These are phyloP conservation scores for Tetracladium setigerum DNA, from an alignment of 495 filamentous ascomycete species.

Conservation along the genomic window DNA sequence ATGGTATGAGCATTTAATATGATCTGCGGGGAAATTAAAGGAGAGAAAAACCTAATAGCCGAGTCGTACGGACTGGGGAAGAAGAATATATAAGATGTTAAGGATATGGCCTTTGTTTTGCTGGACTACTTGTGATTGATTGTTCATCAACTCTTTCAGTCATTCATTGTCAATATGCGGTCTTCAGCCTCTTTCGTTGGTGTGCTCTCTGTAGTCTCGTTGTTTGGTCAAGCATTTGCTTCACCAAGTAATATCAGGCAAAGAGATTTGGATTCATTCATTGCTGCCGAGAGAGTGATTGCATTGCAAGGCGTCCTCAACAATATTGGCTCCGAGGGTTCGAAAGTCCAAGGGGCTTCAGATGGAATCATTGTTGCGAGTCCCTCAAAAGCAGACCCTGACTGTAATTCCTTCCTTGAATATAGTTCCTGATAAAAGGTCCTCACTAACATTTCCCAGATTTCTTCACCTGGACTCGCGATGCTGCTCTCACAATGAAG, in stretches of 20 bases:
- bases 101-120: too few species aligned
- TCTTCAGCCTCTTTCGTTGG: too few species aligned
- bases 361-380: constrained; percentile 48
- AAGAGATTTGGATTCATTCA: constrained; percentile 27
- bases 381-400: constrained; percentile 43
- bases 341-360: constrained; percentile 33
- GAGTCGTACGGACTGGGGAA: too few species aligned
- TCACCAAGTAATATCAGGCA: background rate
- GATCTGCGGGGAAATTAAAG: too few species aligned
- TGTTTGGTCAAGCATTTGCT: background rate
- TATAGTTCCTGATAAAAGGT: background rate
- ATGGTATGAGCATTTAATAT: too few species aligned
- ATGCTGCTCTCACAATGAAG: constrained; percentile 49
- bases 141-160: too few species aligned
- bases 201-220: background rate
- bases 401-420: constrained; percentile 34
- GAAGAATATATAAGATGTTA: too few species aligned
- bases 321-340: constrained; percentile 49
- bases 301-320: constrained; percentile 47
- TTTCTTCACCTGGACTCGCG: constrained; percentile 57
- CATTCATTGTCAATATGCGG: too few species aligned
- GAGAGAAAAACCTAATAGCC: too few species aligned
- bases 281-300: constrained; percentile 26
- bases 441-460: constrained; percentile 26
- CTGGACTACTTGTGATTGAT: too few species aligned